Evolutionary conservation across 129 eudicot genomes (phyloP).

Genomic region (Flaveria linearis): DNA sequence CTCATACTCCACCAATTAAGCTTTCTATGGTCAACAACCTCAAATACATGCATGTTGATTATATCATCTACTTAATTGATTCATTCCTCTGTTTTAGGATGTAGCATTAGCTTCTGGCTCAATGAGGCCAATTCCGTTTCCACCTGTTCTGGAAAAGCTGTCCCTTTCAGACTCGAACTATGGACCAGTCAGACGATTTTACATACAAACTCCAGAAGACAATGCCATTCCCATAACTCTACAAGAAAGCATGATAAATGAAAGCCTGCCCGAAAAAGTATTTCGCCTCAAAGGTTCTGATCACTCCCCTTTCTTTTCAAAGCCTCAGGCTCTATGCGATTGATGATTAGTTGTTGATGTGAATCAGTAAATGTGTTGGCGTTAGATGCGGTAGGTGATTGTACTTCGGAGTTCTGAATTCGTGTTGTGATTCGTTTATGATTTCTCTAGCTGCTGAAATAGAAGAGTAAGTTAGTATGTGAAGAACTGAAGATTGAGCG

Average conservation of each 20-base stretch:
- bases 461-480: neutral
- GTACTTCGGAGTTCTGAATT: too few relatives aligned
- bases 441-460: too few relatives aligned
- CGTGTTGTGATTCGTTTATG: neutral
- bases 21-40: neutral
- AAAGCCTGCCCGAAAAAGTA: constrained; percentile 74
- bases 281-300: constrained; percentile 88
- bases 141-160: constrained; percentile 86
- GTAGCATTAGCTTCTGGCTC: constrained; percentile 91
- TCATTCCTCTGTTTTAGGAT: constrained; percentile 50
- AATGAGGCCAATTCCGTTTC: constrained; percentile 91
- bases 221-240: constrained; percentile 64
- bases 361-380: neutral
- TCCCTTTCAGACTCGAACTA: constrained; percentile 66
- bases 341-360: constrained; percentile 22
- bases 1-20: neutral
- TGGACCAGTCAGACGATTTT: constrained; percentile 84
- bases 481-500: neutral
- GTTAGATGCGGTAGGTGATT: constrained; percentile 30
- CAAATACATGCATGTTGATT: neutral
- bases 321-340: constrained; percentile 86
- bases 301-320: constrained; percentile 95
- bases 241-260: constrained; percentile 67
- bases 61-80: neutral
- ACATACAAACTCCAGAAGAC: constrained; percentile 80